Evolutionary conservation across 768 basidiomycete genomes (phyloP), one percentile per base, ranked within the genome.

Genomic region (Kwoniella pini): DNA sequence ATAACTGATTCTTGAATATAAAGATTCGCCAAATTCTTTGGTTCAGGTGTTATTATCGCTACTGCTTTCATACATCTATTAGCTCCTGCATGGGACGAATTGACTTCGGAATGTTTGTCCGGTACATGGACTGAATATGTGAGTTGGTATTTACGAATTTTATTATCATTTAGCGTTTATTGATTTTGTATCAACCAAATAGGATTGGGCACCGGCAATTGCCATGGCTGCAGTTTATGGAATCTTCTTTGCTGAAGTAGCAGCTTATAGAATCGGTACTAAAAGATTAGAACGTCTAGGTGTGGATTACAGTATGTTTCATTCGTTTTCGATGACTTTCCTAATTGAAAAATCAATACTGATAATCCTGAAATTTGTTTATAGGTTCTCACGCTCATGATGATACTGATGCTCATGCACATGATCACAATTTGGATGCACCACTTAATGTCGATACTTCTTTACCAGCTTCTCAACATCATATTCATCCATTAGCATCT

Each of bases 21-120:
- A 5, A 89, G 88, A 51, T 90, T 92, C 75, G 87, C 89, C 30
- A 92, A 91, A 78, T 91, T 88, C 77, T 93, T 94, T 78, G 91
- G 91, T 26, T 91, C 89, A 13, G 91, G 91, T 24, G 88, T 63
- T 39, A 76, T 76, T 53, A 88, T 96, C 59, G 91, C 91, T 0
- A 95, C 92, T 10, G 88, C 89, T 2, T 95, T 80, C 67, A 79
- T 80, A 31, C 79, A 80, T 77, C 82, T 95, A 0, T 81, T 95
- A 5, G 79, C 84, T 5, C 88, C 94, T 0, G 94, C 85, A 0
- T 80, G 90, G 46, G 85, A 85, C 11, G 89, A 84, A 36, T 82
- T 98, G 3, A 77, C 80, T 19, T 88, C 86, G 0, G 80, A 82
- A 9, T 97, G 94, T 77, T 81, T 97, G 22, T 69, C 82, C 0